Evolutionary conservation across 2,329 filamentous ascomycete species (phyloP), one percentile per base, ranked within the genome.

Genomic region (Leptographium wingfieldii): DNA sequence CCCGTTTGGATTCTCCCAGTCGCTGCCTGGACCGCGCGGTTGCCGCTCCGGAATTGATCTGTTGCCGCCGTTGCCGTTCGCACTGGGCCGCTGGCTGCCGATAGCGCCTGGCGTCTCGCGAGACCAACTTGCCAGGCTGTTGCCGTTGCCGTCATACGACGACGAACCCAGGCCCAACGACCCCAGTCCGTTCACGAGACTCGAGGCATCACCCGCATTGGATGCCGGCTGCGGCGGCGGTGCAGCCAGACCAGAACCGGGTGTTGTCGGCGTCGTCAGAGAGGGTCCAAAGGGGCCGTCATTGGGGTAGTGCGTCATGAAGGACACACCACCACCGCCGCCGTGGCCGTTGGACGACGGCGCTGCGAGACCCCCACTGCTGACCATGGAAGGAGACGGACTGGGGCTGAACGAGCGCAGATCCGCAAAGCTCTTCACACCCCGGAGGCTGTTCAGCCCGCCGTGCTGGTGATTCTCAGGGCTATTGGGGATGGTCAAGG

Each of bases 381-480:
- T 64, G 38, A 63, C 61, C 22, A 90, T 90, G 14, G 94, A 96
- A 9, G 87, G 86, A 3, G 89, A 92, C 6, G 94, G 92, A 66
- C 92, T 97, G 12, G 92, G 92, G 19, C 92, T 96, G 74, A 95
- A 96, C 1, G 92, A 95, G 65, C 92, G 88, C 64, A 99, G 77
- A 70, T 99, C 94, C 43, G 92, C 94, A 71, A 96, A 96, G 57
- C 92, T 97, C 77, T 97, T 97, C 63, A 92, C 94, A 33, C 90
- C 90, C 52, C 94, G 87, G 43, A 99, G 82, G 68, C 92, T 92
- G 69, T 90, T 87, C 55, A 88, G 83, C 38, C 85, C 85, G 33
- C 85, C 85, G 33, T 76, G 77, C 61, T 71, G 73, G 62, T 71
- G 73, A 22, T 74, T 76, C 55, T 85, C 83, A 22, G 82, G 89